phyloP scores from a whole-genome alignment of 2,329 filamentous ascomycete species.

The Cladosporium sp. region DNA sequence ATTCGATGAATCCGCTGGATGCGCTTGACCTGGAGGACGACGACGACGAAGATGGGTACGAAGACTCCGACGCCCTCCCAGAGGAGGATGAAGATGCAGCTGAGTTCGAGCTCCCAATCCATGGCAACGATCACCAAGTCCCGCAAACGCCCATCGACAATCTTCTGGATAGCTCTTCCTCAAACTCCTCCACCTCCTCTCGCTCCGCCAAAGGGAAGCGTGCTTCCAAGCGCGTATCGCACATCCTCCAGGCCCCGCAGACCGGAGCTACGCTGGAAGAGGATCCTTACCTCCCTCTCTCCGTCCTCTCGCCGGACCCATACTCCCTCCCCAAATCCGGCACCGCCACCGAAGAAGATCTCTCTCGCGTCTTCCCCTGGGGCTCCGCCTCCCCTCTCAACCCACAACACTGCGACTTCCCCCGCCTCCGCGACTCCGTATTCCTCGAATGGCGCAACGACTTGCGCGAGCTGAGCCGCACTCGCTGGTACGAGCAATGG shows the following conservation, averaged over 20 bases:
- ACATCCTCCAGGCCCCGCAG: constrained; percentile 38
- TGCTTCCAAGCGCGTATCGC: constrained; percentile 23
- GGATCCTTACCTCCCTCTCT: constrained; percentile 74
- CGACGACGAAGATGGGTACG: constrained; percentile 51
- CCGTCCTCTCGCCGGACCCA: constrained; percentile 87
- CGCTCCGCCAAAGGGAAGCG: constrained; percentile 21
- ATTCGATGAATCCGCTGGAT: constrained; percentile 83
- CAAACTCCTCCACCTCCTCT: constrained; percentile 28
- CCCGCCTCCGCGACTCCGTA: constrained; percentile 81
- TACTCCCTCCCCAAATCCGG: constrained; percentile 69
- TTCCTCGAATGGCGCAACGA: constrained; percentile 92
- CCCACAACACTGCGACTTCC: constrained; percentile 87
- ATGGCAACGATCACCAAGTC: neutral
- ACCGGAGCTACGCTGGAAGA: constrained; percentile 37
- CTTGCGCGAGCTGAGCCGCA: constrained; percentile 81
- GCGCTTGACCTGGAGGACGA: constrained; percentile 76
- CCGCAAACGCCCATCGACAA: constrained; percentile 28
- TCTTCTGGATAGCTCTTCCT: constrained; percentile 32
- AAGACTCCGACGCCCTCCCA: constrained; percentile 29
- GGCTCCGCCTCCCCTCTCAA: constrained; percentile 94
- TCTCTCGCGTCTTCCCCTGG: constrained; percentile 83
- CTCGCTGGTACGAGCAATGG: constrained; percentile 96
- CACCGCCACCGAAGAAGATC: constrained; percentile 68
- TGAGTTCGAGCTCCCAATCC: constrained; percentile 33
- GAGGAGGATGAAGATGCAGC: constrained; percentile 33